A percentile compares a stretch with the other conserved stretches of the same genome.
phyloP scores from a whole-genome alignment of 176 grass and related monocot genomes.

The Alloteropsis semialata region DNA sequence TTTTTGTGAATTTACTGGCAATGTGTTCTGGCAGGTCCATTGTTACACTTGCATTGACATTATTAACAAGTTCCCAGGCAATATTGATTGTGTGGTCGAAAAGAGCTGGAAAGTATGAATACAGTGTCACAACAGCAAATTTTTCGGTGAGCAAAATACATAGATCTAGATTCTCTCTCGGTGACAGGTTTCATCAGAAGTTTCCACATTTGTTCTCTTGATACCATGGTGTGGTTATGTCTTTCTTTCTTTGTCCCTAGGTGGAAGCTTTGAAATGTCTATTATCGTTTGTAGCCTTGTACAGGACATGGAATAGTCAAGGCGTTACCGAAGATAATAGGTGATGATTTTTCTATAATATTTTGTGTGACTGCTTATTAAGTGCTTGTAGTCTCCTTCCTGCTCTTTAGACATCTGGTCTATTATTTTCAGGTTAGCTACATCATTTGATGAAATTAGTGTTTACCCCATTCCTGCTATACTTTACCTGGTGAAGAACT shows the following conservation, averaged over 20 bases:
- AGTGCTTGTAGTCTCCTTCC: neutral
- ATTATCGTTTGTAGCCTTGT: conserved; percentile 62
- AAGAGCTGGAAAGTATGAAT: conserved; percentile 86
- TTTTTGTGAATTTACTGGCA: conserved; percentile 16
- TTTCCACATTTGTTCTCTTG: neutral
- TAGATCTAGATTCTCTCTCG: conserved; percentile 10
- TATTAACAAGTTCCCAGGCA: conserved; percentile 95
- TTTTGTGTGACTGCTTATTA: neutral
- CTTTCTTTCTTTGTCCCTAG: conserved; percentile 45
- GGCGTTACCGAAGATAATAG: conserved; percentile 86
- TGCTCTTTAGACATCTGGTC: neutral
- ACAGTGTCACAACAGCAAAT: conserved; percentile 96
- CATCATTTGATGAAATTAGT: conserved; percentile 76
- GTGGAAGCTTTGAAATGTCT: conserved; percentile 86
- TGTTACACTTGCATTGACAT: conserved; percentile 78
- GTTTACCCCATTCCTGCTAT: conserved; percentile 85
- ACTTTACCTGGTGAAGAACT: conserved; percentile 88
- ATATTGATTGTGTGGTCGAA: conserved; percentile 94
- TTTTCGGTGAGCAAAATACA: conserved; percentile 63
- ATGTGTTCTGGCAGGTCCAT: conserved; percentile 47
- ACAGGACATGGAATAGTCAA: conserved; percentile 75
- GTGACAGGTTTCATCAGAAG: neutral
- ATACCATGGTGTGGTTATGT: neutral
- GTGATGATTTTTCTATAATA: conserved; percentile 27
- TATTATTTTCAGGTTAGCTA: conserved; percentile 67